Base-by-base conservation (phyloP, 306 rosid species). In the Chamaecrista fasciculata region DNA sequence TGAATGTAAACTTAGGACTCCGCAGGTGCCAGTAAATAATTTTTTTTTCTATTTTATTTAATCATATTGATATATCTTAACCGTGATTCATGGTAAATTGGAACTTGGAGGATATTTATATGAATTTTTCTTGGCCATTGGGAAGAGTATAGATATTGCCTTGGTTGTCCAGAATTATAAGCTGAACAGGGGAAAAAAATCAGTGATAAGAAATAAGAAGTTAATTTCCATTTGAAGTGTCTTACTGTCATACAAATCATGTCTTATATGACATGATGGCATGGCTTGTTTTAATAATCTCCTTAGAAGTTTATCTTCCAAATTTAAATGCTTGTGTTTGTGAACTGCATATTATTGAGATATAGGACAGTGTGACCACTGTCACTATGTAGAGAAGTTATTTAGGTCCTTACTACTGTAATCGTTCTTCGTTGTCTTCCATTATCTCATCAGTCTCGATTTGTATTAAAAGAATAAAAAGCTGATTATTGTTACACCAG, bases 141-240 rank as follows among this genome's bases (percentile, higher is more conserved):
- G 21, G 28, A 14, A 9, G 28, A 51, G 33, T 11, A 23, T 23
- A 21, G 24, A 51, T 24, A 8, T 12, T 55, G 20, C 39, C 20
- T 12, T 34, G 39, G 39, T 4, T 28, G 28, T 55, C 21, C 28
- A 52, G 11, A 15, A 9, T 28, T 24, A 11, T 10, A 51, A 52
- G n/a, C 33, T 52, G 34, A 23, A 52, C 33, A 52, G 31, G 34
- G 34, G 12, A 11, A 24, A 23, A 52, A 52, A 11, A 1, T 52
- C 8, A 24, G 25, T 3, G 18, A 8, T 8, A 1, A 18, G 29
- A 21, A 11, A 50, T 23, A 34, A 28, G n/a, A 51, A 15, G 4
- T 51, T 16, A 15, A 71, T 26, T 56, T 68, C 65, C 33, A 11
- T 71, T 71, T 49, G 29, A 58, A 58, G 1, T 67, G 21, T 55